phyloP scores from a whole-genome alignment of 129 eudicot genomes.

The carrot (Daucus carota) region DNA sequence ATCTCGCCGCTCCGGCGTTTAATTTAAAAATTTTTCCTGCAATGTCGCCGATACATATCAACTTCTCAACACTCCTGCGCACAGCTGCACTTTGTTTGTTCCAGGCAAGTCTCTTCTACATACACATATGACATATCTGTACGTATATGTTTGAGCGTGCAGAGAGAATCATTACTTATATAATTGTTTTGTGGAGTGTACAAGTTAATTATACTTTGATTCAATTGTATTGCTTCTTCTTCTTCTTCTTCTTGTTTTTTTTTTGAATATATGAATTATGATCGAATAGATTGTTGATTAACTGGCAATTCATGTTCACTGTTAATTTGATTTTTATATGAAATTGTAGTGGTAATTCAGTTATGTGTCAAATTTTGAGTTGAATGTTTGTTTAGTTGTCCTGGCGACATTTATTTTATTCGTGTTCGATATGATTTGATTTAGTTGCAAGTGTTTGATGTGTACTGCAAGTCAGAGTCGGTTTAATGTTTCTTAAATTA shows the following conservation, averaged over 20 bases:
- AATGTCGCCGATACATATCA: not conserved
- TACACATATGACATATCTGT: not conserved
- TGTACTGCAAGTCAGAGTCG: not conserved
- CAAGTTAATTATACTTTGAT: too few relatives aligned
- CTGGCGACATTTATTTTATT: not conserved
- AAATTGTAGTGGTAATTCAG: too few relatives aligned
- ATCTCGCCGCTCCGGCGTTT: slow-evolving; percentile 19
- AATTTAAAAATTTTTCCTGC: not conserved
- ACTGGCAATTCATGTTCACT: not conserved
- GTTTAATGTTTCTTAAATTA: not conserved
- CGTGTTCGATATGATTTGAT: too few relatives aligned
- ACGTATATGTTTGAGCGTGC: not conserved
- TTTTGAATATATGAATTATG: too few relatives aligned
- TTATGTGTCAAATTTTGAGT: not conserved
- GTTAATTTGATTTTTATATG: too few relatives aligned
- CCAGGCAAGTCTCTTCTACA: slow-evolving; percentile 21
- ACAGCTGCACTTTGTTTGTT: slow-evolving; percentile 14
- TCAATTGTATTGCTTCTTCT: not conserved
- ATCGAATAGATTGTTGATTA: not conserved
- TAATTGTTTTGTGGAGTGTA: not conserved
- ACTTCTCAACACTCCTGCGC: slow-evolving; percentile 6
- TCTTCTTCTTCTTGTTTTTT: too few relatives aligned
- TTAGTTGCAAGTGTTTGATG: not conserved
- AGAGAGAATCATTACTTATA: not conserved
- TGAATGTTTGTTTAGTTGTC: too few relatives aligned